Percentiles rank a stretch among this genome's conserved stretches.
Conservation (phyloP, 2,329 filamentous ascomycete species). For the Fonsecaea erecta region DNA sequence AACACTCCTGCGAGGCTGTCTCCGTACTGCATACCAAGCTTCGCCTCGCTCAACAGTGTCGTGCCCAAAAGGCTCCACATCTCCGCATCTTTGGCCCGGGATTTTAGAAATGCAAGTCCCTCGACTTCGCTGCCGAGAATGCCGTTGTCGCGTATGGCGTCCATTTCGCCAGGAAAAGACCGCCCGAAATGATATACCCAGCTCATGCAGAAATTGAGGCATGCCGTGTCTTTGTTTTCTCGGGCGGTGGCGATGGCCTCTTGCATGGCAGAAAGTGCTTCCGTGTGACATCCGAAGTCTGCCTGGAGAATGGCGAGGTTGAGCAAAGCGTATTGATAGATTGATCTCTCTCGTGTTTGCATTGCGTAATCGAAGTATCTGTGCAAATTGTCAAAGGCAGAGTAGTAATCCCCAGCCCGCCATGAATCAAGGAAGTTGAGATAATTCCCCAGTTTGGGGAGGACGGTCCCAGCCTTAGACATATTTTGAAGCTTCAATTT, state of each 20-base stretch:
- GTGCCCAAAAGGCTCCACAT: constrained; percentile 86
- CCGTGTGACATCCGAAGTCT: constrained; percentile 88
- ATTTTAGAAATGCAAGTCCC: constrained; percentile 79
- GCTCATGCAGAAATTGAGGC: constrained; percentile 91
- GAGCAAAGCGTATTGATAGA: constrained; percentile 93
- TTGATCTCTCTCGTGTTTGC: constrained; percentile 78
- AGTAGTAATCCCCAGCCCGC: constrained; percentile 86
- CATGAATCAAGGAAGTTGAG: constrained; percentile 85
- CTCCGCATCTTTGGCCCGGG: constrained; percentile 81
- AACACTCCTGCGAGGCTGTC: constrained; percentile 65
- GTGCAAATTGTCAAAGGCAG: constrained; percentile 87
- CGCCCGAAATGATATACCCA: constrained; percentile 97
- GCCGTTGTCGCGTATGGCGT: constrained; percentile 70
- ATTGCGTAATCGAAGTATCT: constrained; percentile 97
- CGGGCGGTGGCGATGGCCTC: constrained; percentile 93
- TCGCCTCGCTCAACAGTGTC: constrained; percentile 82
- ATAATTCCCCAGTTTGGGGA: constrained; percentile 35
- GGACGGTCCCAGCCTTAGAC: constrained; percentile 47
- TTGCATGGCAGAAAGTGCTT: constrained; percentile 91
- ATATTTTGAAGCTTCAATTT: constrained; percentile 71
- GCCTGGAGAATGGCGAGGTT: constrained; percentile 92
- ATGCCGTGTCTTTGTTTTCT: constrained; percentile 89
- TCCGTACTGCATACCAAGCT: constrained; percentile 71
- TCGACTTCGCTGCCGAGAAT: constrained; percentile 80
- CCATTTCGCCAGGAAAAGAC: constrained; percentile 76